Base-by-base conservation (phyloP, 169 alveolate genomes). In the Theileria orientalis region DNA sequence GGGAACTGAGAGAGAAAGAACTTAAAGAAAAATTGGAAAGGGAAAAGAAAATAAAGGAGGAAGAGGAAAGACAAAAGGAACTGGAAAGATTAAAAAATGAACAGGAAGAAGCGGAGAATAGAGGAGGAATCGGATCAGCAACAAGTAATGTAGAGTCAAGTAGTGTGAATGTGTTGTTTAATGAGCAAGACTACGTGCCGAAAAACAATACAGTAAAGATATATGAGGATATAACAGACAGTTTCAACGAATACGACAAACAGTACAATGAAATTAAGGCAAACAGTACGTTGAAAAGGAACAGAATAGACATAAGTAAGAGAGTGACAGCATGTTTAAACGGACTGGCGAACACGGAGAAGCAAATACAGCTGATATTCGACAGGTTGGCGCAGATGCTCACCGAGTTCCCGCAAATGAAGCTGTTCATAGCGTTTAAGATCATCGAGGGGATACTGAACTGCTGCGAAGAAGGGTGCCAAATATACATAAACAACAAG, bases 381-480 rank as follows among this genome's bases (percentile, higher is more conserved):
- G 29, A 37, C 0, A 73, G 76, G 2, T 40, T 80, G 32, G 40
- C 69, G 14, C 25, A 44, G 41, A 46, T 80, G 0, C 13, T 27
- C 9, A n/a, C 59, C 25, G 71, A 70, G 25, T n/a, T n/a, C n/a
- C n/a, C n/a, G n/a, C 7, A 33, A 7, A 67, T 46, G n/a, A 32
- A 46, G 32, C 14, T 51, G n/a, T 80, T 57, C 44, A 23, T 64
- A 13, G 29, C 46, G 1, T 80, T 72, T 25, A 71, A 75, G 42
- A 72, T 80, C 29, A 47, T 80, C n/a, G 84, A 80, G 19, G 46
- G 63, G 0, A 72, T 80, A 25, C 52, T 80, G 30, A 63, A 80
- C 35, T 64, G 72, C 47, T 80, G 88, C 52, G 85, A 76, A 14
- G 77, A 80, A 9, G 84, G 83, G 11, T 35, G 84, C 44, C 88